phyloP scores from a whole-genome alignment of 768 basidiomycete species.

The Lactarius hengduanensis region DNA sequence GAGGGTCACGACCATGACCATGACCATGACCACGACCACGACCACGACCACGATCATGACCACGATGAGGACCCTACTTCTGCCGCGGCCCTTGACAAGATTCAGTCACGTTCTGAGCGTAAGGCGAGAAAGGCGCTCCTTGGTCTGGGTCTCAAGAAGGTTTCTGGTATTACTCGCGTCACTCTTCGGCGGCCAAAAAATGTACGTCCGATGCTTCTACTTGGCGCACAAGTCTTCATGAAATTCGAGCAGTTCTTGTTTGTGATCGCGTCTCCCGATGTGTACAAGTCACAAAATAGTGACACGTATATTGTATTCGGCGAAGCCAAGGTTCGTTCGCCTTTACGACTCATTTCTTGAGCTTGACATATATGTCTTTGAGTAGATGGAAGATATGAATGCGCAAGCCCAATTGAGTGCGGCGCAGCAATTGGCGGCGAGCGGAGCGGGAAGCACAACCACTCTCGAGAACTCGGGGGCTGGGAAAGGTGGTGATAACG shows the following conservation, averaged over 20 bases:
- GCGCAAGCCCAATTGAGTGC: slow-evolving; percentile 72
- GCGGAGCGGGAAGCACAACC: slow-evolving; percentile 46
- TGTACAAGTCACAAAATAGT: slow-evolving; percentile 96
- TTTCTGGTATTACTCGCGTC: slow-evolving; percentile 91
- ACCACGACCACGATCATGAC: slow-evolving; percentile 49
- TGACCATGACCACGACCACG: slow-evolving; percentile 55
- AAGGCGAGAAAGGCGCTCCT: slow-evolving; percentile 94
- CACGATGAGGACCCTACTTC: slow-evolving; percentile 84
- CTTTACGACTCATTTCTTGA: background rate
- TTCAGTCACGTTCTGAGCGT: slow-evolving; percentile 91
- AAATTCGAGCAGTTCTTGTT: slow-evolving; percentile 65
- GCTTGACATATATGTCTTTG: background rate
- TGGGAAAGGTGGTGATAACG: slow-evolving; percentile 59
- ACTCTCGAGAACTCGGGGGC: slow-evolving; percentile 51
- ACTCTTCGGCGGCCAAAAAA: slow-evolving; percentile 94
- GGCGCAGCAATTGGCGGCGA: slow-evolving; percentile 70
- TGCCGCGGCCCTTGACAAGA: slow-evolving; percentile 83
- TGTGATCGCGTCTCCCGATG: slow-evolving; percentile 90
- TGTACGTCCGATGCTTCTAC: slow-evolving; percentile 45
- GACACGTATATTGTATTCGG: slow-evolving; percentile 99
- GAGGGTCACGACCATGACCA: slow-evolving; percentile 48
- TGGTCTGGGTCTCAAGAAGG: slow-evolving; percentile 87
- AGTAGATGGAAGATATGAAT: slow-evolving; percentile 85
- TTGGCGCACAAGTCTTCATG: background rate
- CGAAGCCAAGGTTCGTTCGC: slow-evolving; percentile 75